These are phyloP conservation scores for Hypoxylon sp. DNA, from an alignment of 2,329 filamentous ascomycete genomes.

Conservation along the genomic window DNA sequence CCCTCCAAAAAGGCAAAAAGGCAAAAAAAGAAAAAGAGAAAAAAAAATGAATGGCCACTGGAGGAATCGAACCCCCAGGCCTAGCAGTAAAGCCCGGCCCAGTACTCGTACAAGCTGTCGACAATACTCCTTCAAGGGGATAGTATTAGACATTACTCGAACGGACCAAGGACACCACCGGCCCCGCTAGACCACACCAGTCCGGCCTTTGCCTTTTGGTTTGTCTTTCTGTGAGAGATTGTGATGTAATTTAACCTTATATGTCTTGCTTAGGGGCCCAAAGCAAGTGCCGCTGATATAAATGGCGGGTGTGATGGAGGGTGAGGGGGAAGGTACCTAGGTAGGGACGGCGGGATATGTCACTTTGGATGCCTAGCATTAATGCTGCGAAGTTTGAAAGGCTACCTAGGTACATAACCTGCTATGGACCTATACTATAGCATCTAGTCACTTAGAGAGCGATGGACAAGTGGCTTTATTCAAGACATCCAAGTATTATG, in stretches of 20 bases:
- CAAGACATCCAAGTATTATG: background rate
- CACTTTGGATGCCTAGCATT: no score
- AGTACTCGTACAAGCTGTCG: background rate
- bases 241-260: background rate
- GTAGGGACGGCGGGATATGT: no score
- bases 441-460: no score
- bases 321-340: no score
- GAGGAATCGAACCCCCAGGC: constrained; percentile 17
- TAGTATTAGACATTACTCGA: background rate
- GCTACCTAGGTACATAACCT: no score
- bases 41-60: constrained; percentile 1
- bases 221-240: background rate
- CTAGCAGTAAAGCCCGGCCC: constrained; percentile 2
- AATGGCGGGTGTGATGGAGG: background rate
- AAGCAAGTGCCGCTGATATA: no score
- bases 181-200: constrained; percentile 7
- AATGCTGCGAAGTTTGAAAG: background rate
- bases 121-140: background rate
- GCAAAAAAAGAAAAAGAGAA: background rate
- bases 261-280: background rate
- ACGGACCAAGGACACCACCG: background rate
- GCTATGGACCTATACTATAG: no score
- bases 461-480: background rate
- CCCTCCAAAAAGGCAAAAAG: background rate
- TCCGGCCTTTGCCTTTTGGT: background rate